Evolutionary conservation across 1,284 basidiomycete genomes (phyloP), one percentile per base, ranked within the genome.

Genomic region (Sporisorium exsertum): DNA sequence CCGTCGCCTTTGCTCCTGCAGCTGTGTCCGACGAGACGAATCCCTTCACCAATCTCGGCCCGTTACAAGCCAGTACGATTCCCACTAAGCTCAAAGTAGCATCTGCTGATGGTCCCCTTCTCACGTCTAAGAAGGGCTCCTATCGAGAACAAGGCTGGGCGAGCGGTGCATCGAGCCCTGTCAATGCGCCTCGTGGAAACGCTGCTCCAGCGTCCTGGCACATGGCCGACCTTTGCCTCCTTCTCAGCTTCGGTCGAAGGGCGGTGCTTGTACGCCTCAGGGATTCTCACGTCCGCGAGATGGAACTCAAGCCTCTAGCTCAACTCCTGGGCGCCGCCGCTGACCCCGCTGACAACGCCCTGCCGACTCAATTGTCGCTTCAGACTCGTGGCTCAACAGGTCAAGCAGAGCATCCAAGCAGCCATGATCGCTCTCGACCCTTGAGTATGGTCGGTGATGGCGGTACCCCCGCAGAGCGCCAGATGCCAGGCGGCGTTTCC

Each of bases 201-300:
- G 60, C 64, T 37, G 64, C 60, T 15, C 78, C 78, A 6, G 42
- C 69, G 6, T 69, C 71, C 8, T 79, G 78, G 78, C 65, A 58
- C 37, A 64, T 71, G 20, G 77, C 79, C 18, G 77, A 79, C 29
- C 67, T 81, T 15, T 77, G 68, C 42, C n/a, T 81, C 29, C 37
- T 81, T 26, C 78, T 81, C 27, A 78, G 73, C 56, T 79, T 81
- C 35, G 79, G 79, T 8, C 63, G 75, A 20, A 49, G 72, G 3
- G 71, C 79, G 15, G 79, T 77, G 20, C 55, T 81, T 16, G 77
- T 81, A 12, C 70, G 79, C 10, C 58, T 79, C 2, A 65, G 73
- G 22, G 79, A 81, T 37, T 72, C 71, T 43, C 58, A 77, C 49
- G 79, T 81, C 13, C 72, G 76, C 32, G 79, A 81, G 54, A 60